Conservation (phyloP, 2,329 filamentous ascomycete species). For the Ambrosiella xylebori region DNA sequence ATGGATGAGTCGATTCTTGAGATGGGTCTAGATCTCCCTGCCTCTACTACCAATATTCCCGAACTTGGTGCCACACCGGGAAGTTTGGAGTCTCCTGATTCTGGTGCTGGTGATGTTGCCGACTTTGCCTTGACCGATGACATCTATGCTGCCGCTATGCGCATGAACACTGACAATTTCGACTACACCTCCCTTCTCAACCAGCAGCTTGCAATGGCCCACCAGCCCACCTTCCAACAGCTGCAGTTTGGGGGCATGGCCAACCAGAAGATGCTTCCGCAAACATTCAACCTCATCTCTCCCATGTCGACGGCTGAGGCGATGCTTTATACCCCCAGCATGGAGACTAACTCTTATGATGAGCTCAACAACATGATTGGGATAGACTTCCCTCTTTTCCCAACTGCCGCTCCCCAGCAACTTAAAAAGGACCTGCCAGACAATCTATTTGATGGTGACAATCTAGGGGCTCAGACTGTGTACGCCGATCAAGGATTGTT, state of each 20-base stretch:
- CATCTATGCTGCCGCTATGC: slow-evolving; percentile 42
- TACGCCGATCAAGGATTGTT: slow-evolving; percentile 31
- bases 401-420: slow-evolving; percentile 17
- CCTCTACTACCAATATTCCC: not conserved
- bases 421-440: slow-evolving; percentile 26
- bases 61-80: slow-evolving; percentile 10
- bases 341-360: slow-evolving; percentile 51
- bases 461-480: slow-evolving; percentile 36
- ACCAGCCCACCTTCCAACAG: not conserved
- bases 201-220: slow-evolving; percentile 17
- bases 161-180: slow-evolving; percentile 19
- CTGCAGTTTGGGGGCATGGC: slow-evolving; percentile 14
- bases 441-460: slow-evolving; percentile 31
- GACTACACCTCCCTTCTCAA: slow-evolving; percentile 21
- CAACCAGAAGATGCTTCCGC: slow-evolving; percentile 5
- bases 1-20: slow-evolving; percentile 17
- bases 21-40: slow-evolving; percentile 11
- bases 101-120: slow-evolving; percentile 26
- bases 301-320: slow-evolving; percentile 35
- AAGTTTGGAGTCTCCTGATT: slow-evolving; percentile 8
- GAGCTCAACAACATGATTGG: slow-evolving; percentile 18
- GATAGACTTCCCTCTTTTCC: slow-evolving; percentile 51
- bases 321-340: slow-evolving; percentile 51
- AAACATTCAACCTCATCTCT: slow-evolving; percentile 29
- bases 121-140: slow-evolving; percentile 47